Evolutionary conservation across 768 basidiomycete species (phyloP).

Genomic region (Neoboletus brunneissimus): DNA sequence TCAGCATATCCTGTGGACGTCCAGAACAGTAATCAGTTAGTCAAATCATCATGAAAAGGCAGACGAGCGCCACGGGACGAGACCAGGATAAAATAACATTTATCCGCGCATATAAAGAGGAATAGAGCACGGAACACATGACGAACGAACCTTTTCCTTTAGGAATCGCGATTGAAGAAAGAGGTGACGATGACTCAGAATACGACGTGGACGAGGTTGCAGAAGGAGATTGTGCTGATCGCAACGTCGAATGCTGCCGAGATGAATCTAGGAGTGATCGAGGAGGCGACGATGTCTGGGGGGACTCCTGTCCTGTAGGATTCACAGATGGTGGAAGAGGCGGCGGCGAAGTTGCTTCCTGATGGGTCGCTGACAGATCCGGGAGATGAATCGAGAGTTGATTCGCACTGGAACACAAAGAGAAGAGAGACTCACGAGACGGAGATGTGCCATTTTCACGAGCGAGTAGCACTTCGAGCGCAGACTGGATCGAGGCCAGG

Average conservation of each 20-base stretch:
- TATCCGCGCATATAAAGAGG: neutral
- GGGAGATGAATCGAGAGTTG: neutral
- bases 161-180: neutral
- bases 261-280: neutral
- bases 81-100: neutral
- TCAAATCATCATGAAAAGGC: neutral
- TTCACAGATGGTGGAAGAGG: neutral
- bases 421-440: conserved; percentile 9
- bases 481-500: conserved; percentile 20
- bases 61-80: neutral
- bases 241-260: neutral
- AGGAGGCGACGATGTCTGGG: neutral
- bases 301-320: neutral
- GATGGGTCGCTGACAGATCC: neutral
- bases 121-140: neutral
- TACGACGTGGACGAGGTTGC: neutral
- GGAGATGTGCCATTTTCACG: conserved; percentile 2
- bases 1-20: conserved; percentile 13
- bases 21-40: neutral
- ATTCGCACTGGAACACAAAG: neutral
- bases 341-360: neutral
- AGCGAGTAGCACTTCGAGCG: conserved; percentile 19
- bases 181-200: neutral
- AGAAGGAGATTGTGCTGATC: neutral
- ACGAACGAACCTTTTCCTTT: conserved; percentile 5